Conservation (phyloP, 306 rosid genomes). For the Cicer cuneatum region DNA sequence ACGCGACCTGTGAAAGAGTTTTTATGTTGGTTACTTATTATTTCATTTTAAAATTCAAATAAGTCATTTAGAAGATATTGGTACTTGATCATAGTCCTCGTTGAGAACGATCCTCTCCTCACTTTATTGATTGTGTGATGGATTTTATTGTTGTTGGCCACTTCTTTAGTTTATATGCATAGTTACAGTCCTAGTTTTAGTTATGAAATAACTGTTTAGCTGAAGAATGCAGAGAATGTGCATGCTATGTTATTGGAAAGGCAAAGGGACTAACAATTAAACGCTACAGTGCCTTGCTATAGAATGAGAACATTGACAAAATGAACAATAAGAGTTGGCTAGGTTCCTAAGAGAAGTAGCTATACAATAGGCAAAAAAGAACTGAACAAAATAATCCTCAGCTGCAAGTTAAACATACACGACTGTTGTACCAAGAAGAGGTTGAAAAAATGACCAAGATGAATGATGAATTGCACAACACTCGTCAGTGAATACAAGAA, state of each 20-base stretch:
- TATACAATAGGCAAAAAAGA: constrained; percentile 40
- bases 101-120: no score
- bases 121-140: no score
- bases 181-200: neutral
- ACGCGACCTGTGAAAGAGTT: no score
- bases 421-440: constrained; percentile 25
- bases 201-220: neutral
- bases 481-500: constrained; percentile 35
- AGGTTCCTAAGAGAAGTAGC: constrained; percentile 39
- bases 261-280: constrained; percentile 16
- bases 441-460: constrained; percentile 19
- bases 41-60: no score
- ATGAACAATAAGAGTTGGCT: constrained; percentile 29
- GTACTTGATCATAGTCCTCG: no score
- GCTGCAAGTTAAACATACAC: constrained; percentile 38
- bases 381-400: constrained; percentile 34
- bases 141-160: no score
- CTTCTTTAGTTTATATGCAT: constrained; percentile 10
- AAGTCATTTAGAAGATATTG: no score
- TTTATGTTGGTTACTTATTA: no score
- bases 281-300: constrained; percentile 9
- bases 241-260: neutral
- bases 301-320: constrained; percentile 32
- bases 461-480: constrained; percentile 42
- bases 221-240: constrained; percentile 16